phyloP scores from a whole-genome alignment of 495 filamentous ascomycete species.

The Podospora appendiculata region DNA sequence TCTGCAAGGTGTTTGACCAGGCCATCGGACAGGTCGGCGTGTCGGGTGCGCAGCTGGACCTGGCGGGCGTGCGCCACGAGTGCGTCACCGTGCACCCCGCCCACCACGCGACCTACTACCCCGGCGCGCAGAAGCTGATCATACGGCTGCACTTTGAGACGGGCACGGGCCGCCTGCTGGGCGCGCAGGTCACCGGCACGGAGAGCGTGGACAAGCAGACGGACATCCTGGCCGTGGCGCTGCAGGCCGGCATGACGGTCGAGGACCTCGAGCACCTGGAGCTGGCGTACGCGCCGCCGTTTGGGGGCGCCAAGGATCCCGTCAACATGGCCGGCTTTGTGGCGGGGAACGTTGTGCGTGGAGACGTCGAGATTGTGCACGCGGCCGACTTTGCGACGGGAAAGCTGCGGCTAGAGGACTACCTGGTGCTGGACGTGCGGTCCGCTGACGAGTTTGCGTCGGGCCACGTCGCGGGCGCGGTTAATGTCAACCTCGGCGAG shows the following conservation, averaged over 20 bases:
- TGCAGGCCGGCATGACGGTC: conserved; percentile 22
- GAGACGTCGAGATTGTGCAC: conserved; percentile 22
- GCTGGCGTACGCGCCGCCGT: conserved; percentile 25
- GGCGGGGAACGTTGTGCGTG: conserved; percentile 20
- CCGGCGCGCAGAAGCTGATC: conserved; percentile 16
- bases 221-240: conserved; percentile 22
- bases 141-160: conserved; percentile 18
- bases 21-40: conserved; percentile 18
- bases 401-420: conserved; percentile 1
- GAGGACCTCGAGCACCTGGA: conserved; percentile 27
- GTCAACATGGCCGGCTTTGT: conserved; percentile 28
- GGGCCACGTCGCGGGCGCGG: conserved; percentile 13
- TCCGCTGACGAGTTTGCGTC: conserved; percentile 13
- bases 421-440: conserved; percentile 20
- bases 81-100: conserved; percentile 27
- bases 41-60: conserved; percentile 5
- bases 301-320: conserved; percentile 24
- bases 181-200: conserved; percentile 18
- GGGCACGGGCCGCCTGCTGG: conserved; percentile 14
- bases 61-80: conserved; percentile 1
- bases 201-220: conserved; percentile 23
- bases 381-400: conserved; percentile 12
- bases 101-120: conserved; percentile 26
- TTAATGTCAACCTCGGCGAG: conserved; percentile 16
- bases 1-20: conserved; percentile 20